Evolutionary conservation across 2,329 filamentous ascomycete genomes (phyloP).

Genomic region (Pseudocercospora eumusae): DNA sequence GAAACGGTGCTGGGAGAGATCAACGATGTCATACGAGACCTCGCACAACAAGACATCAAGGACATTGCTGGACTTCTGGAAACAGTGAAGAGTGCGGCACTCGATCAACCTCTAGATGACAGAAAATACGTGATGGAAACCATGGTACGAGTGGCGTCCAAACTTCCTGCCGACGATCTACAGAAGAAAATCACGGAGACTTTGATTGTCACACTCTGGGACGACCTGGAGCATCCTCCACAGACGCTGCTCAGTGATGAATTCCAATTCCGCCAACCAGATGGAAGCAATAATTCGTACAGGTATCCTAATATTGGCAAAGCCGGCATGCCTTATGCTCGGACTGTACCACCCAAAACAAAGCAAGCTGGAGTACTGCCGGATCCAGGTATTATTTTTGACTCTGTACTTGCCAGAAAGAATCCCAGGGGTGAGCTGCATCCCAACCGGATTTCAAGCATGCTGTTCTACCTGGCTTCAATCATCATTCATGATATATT

Average conservation of each 20-base stretch:
- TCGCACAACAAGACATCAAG: conserved; percentile 31
- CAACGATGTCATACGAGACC: conserved; percentile 31
- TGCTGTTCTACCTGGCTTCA: conserved; percentile 73
- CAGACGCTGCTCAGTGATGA: conserved; percentile 47
- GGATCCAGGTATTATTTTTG: conserved; percentile 67
- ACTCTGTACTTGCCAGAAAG: conserved; percentile 65
- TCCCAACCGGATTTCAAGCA: conserved; percentile 70
- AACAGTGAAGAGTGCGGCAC: conserved; percentile 41
- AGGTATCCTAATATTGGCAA: conserved; percentile 64
- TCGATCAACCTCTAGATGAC: conserved; percentile 60
- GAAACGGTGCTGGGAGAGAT: conserved; percentile 29
- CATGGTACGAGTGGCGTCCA: conserved; percentile 51
- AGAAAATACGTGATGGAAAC: conserved; percentile 63
- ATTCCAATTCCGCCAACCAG: conserved; percentile 51
- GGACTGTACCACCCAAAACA: conserved; percentile 61
- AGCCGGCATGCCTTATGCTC: conserved; percentile 68
- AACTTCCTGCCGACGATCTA: conserved; percentile 45
- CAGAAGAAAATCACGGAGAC: conserved; percentile 46
- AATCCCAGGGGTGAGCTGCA: conserved; percentile 60
- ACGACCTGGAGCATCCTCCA: conserved; percentile 53
- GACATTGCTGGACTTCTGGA: conserved; percentile 42
- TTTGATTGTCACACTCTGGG: conserved; percentile 52
- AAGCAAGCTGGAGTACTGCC: conserved; percentile 62
- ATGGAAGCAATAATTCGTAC: conserved; percentile 59
- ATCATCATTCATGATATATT: conserved; percentile 67